A percentile compares a stretch with the other conserved stretches of the same genome.
Evolutionary conservation across 2,329 filamentous ascomycete species (phyloP).

Genomic region (Ophiobolus disseminans): DNA sequence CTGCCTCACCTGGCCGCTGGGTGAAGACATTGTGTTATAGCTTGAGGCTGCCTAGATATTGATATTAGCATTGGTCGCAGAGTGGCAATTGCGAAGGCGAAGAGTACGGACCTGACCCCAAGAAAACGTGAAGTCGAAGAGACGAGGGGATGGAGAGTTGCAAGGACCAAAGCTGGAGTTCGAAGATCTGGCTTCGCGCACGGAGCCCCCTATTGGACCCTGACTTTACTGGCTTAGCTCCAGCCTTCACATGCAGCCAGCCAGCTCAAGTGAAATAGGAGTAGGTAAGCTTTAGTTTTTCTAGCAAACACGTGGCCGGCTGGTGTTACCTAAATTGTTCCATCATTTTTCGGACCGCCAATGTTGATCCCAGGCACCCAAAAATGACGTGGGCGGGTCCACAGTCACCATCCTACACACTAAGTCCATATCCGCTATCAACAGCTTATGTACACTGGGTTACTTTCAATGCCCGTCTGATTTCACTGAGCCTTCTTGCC

Average conservation of each 20-base stretch:
- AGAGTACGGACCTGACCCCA: conserved; percentile 29
- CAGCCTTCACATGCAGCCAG: neutral
- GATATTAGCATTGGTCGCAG: conserved; percentile 19
- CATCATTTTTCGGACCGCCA: too few relatives aligned
- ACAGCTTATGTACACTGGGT: too few relatives aligned
- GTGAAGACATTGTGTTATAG: conserved; percentile 46
- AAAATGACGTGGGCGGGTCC: too few relatives aligned
- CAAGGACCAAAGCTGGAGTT: conserved; percentile 18
- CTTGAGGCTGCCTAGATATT: conserved; percentile 34
- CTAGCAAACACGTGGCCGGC: too few relatives aligned
- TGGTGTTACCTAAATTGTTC: too few relatives aligned
- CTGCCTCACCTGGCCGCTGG: conserved; percentile 46
- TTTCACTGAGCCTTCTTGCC: conserved; percentile 38
- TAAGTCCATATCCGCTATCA: too few relatives aligned
- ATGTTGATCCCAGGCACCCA: too few relatives aligned
- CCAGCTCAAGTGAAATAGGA: too few relatives aligned
- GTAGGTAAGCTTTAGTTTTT: too few relatives aligned
- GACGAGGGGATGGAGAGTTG: conserved; percentile 25
- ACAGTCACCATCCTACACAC: too few relatives aligned
- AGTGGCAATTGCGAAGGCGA: conserved; percentile 5
- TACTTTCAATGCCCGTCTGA: too few relatives aligned
- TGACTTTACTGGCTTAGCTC: neutral
- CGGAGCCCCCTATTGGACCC: conserved; percentile 14
- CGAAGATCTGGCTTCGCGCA: conserved; percentile 28
- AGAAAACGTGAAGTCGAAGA: conserved; percentile 23